These are phyloP conservation scores for Rehmannia glutinosa DNA, from an alignment of 257 asterid genomes.

Conservation along the genomic window DNA sequence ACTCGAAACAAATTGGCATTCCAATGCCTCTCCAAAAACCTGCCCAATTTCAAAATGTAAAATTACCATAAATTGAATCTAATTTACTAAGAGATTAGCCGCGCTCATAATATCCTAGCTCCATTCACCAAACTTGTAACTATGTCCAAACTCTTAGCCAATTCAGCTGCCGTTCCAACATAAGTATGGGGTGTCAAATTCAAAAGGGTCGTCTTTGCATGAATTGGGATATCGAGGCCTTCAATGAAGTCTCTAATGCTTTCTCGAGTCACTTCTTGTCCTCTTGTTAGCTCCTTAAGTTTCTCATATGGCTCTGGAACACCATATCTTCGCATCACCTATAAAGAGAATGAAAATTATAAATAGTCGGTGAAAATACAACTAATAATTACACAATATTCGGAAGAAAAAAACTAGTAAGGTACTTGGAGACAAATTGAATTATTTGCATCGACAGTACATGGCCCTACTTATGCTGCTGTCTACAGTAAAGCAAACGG, in stretches of 20 bases:
- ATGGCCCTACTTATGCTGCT: not conserved
- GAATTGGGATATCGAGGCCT: constrained; percentile 57
- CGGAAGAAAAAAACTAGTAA: no score
- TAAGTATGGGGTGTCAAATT: constrained; percentile 76
- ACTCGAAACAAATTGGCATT: no score
- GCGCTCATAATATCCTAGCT: constrained; percentile 11
- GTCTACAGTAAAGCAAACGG: not conserved
- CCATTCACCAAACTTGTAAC: constrained; percentile 22
- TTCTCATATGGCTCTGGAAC: constrained; percentile 95
- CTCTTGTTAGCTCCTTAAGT: constrained; percentile 88
- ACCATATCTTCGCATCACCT: constrained; percentile 92
- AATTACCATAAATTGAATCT: not conserved
- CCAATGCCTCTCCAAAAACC: no score
- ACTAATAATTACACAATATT: not conserved
- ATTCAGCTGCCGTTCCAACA: constrained; percentile 25
- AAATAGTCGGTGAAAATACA: not conserved
- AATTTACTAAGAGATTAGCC: not conserved
- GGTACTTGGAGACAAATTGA: no score
- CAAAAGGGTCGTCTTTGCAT: constrained; percentile 62
- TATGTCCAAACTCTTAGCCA: constrained; percentile 23
- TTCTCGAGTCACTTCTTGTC: constrained; percentile 68
- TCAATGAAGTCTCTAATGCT: constrained; percentile 67
- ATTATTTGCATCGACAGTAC: no score
- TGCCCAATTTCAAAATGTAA: not conserved
- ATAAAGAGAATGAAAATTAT: not conserved